A percentile compares a stretch with the other conserved stretches of the same genome.
phyloP scores from a whole-genome alignment of 2,329 filamentous ascomycete species.

The Keithomyces neogunnii region DNA sequence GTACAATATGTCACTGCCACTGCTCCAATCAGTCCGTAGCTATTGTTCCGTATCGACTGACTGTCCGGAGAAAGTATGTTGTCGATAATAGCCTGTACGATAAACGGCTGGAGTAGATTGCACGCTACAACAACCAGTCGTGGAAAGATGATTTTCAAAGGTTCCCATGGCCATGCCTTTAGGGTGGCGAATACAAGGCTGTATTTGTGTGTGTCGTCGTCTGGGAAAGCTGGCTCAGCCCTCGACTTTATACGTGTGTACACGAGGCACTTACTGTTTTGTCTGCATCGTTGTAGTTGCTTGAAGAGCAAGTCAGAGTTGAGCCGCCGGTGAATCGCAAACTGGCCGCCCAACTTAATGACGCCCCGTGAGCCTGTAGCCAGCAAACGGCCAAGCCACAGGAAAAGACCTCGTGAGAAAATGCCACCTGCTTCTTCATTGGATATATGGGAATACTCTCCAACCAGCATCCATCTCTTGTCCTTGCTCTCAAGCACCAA shows the following conservation, averaged over 20 bases:
- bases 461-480: constrained; percentile 22
- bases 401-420: constrained; percentile 21
- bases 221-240: too few species aligned
- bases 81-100: constrained; percentile 16
- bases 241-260: too few species aligned
- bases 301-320: constrained; percentile 19
- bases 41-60: constrained; percentile 16
- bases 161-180: too few species aligned
- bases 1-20: constrained; percentile 23
- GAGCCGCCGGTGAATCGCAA: constrained; percentile 18
- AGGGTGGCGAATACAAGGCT: too few species aligned
- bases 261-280: neutral
- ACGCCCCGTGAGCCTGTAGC: constrained; percentile 27
- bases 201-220: too few species aligned
- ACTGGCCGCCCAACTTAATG: constrained; percentile 19
- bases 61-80: constrained; percentile 16
- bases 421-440: constrained; percentile 39
- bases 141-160: too few species aligned
- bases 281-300: constrained; percentile 15
- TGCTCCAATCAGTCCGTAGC: constrained; percentile 23
- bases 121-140: too few species aligned
- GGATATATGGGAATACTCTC: constrained; percentile 32
- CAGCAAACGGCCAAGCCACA: constrained; percentile 35
- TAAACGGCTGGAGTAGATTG: too few species aligned
- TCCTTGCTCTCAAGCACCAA: constrained; percentile 21